These are phyloP conservation scores for Phytophthora constricta DNA, from an alignment of 352 stramenopile species.

Conservation along the genomic window DNA sequence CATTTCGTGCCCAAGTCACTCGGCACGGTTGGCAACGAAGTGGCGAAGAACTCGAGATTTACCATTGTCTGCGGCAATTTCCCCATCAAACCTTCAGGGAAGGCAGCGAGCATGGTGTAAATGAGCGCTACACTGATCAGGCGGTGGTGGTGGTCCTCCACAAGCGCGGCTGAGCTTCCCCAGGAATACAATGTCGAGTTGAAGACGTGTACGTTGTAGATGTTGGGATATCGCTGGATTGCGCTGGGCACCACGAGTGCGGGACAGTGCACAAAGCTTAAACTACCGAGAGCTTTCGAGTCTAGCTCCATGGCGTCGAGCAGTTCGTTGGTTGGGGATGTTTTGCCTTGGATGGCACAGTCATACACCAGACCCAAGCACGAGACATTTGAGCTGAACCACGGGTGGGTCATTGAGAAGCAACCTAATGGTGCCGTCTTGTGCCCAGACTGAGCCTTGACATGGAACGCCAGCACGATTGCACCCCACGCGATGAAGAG, in stretches of 20 bases:
- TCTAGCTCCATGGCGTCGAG: conserved; percentile 26
- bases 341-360: conserved; percentile 16
- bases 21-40: conserved; percentile 14
- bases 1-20: conserved; percentile 27
- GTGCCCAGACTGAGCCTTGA: conserved; percentile 24
- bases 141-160: conserved; percentile 11
- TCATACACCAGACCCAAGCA: conserved; percentile 30
- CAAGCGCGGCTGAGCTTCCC: conserved; percentile 17
- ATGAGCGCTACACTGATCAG: conserved; percentile 30
- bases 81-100: conserved; percentile 25
- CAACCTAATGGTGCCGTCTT: conserved; percentile 23
- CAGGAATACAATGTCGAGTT: conserved; percentile 27
- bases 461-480: conserved; percentile 25
- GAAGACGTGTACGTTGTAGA: conserved; percentile 30
- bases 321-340: conserved; percentile 22
- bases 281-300: conserved; percentile 13
- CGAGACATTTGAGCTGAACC: conserved; percentile 30
- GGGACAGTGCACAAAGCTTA: conserved; percentile 29
- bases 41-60: conserved; percentile 33
- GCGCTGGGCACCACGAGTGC: conserved; percentile 22
- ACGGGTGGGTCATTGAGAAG: conserved; percentile 22
- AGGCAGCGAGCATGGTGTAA: conserved; percentile 16
- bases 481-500: conserved; percentile 22
- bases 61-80: conserved; percentile 13
- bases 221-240: conserved; percentile 19